A percentile compares a stretch with the other conserved stretches of the same genome.
These are phyloP conservation scores for Saprolegnia diclina DNA, from an alignment of 352 stramenopile species.

Conservation along the genomic window DNA sequence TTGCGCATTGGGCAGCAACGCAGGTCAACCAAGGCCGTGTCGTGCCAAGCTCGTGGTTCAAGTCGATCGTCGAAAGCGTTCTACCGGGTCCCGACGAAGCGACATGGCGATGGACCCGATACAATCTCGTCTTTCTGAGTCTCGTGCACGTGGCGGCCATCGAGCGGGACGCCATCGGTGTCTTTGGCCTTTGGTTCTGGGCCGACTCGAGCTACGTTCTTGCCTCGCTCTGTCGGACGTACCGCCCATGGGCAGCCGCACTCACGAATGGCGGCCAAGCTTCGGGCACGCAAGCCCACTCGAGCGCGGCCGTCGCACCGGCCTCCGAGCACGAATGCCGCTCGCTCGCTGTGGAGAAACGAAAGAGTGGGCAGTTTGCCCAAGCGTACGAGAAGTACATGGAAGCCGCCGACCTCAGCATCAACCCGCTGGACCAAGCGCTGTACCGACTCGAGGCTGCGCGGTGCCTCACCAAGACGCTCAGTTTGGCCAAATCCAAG, in stretches of 20 bases:
- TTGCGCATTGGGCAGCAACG: conserved; percentile 9
- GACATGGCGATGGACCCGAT: conserved; percentile 38
- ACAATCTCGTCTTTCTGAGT: conserved; percentile 60
- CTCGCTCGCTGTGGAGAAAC: background rate
- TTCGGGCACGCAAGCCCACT: background rate
- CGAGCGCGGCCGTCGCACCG: background rate
- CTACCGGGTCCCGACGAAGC: background rate
- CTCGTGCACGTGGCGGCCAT: conserved; percentile 55
- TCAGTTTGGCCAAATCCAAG: background rate
- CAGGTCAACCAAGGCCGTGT: background rate
- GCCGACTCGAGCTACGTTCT: conserved; percentile 46
- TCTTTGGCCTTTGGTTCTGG: conserved; percentile 68
- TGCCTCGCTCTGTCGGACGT: conserved; percentile 35
- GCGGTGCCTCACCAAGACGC: conserved; percentile 10
- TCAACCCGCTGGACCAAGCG: background rate
- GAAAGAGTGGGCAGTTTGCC: background rate
- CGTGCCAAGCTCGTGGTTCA: conserved; percentile 3
- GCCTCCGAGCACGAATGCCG: background rate
- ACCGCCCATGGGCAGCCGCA: conserved; percentile 3
- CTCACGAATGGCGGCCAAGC: background rate
- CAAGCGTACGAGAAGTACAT: conserved; percentile 13
- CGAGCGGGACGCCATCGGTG: conserved; percentile 59
- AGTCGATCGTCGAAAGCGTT: background rate
- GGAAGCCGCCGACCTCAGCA: background rate
- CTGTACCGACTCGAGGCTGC: conserved; percentile 12